These are phyloP conservation scores for Aspergillus sergii DNA, from an alignment of 2,329 filamentous ascomycete genomes.

Conservation along the genomic window DNA sequence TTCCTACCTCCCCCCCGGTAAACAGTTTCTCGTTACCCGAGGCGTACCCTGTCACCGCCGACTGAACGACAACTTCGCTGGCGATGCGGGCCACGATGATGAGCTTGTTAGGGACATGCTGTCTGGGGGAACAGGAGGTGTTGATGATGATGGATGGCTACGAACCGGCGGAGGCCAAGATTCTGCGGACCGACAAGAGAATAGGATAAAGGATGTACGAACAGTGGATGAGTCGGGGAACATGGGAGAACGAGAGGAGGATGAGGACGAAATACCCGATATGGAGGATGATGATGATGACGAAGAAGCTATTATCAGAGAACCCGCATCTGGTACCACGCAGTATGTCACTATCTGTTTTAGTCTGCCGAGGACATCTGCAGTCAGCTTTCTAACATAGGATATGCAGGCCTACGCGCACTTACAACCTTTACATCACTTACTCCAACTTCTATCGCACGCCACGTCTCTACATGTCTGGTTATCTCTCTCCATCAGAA, in stretches of 20 bases:
- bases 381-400: background rate
- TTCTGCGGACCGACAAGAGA: conserved; percentile 68
- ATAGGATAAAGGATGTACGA: conserved; percentile 76
- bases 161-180: conserved; percentile 74
- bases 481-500: conserved; percentile 77
- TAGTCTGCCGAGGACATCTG: background rate
- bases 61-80: conserved; percentile 90
- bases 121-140: conserved; percentile 48
- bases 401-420: conserved; percentile 70
- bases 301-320: conserved; percentile 92
- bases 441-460: conserved; percentile 97
- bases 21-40: conserved; percentile 93
- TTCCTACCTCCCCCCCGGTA: conserved; percentile 78
- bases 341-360: conserved; percentile 51
- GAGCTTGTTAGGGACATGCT: conserved; percentile 81
- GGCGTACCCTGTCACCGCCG: conserved; percentile 92
- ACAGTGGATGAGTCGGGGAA: conserved; percentile 90
- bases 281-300: conserved; percentile 97
- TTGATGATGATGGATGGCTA: conserved; percentile 85
- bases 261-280: conserved; percentile 83
- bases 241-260: conserved; percentile 71
- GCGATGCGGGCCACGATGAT: conserved; percentile 82
- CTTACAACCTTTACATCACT: conserved; percentile 98
- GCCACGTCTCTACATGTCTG: conserved; percentile 90
- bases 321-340: conserved; percentile 58